These are phyloP conservation scores for Calvatia gigantea DNA, from an alignment of 768 basidiomycete genomes.

Conservation along the genomic window DNA sequence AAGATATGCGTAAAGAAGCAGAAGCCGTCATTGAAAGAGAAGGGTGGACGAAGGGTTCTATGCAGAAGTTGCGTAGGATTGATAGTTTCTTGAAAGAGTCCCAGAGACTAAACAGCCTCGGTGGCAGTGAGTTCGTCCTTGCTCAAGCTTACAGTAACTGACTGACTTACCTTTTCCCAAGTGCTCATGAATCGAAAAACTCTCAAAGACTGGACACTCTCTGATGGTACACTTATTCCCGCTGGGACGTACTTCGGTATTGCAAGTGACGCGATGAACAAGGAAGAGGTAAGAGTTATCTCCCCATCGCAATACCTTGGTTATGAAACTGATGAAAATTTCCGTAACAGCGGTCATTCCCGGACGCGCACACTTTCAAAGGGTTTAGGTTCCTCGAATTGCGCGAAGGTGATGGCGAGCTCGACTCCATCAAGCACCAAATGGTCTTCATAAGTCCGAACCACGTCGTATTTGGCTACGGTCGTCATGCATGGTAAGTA, in stretches of 20 bases:
- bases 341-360: conserved; percentile 20
- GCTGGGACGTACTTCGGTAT: conserved; percentile 27
- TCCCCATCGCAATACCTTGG: conserved; percentile 14
- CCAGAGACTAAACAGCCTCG: conserved; percentile 8
- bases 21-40: conserved; percentile 28
- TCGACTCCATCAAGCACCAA: conserved; percentile 24
- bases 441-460: conserved; percentile 26
- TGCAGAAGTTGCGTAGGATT: conserved; percentile 38
- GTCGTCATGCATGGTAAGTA: conserved; percentile 27
- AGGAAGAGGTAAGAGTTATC: conserved; percentile 7
- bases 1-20: conserved; percentile 39
- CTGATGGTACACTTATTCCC: conserved; percentile 38
- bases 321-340: background rate
- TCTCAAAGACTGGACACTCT: conserved; percentile 36
- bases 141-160: background rate
- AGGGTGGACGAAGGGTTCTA: conserved; percentile 31
- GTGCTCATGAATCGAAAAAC: conserved; percentile 31
- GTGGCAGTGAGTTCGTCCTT: background rate
- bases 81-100: conserved; percentile 46
- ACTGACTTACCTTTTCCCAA: conserved; percentile 5
- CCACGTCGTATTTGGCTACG: conserved; percentile 36
- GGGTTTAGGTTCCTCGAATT: conserved; percentile 30
- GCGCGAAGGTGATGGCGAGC: conserved; percentile 15
- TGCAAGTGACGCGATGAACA: conserved; percentile 23
- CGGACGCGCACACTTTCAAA: conserved; percentile 29